Evolutionary conservation across 352 stramenopile genomes (phyloP).

Genomic region (Peronosclerospora sorghi): DNA sequence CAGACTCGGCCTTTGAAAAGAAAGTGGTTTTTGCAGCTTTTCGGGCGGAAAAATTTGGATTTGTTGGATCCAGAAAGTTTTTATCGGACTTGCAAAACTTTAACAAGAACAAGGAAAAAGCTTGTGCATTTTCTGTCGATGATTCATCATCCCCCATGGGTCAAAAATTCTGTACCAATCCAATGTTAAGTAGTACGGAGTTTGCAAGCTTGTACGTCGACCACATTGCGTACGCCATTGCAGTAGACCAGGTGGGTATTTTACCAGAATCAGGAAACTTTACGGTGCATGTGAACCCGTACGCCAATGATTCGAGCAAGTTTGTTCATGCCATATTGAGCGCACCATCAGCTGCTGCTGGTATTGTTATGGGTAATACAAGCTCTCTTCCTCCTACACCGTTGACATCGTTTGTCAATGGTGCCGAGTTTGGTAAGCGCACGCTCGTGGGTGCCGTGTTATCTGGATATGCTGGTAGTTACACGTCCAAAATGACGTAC

Average conservation of each 20-base stretch:
- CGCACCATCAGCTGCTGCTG: slow-evolving; percentile 30
- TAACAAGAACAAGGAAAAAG: slow-evolving; percentile 27
- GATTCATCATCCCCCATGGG: slow-evolving; percentile 44
- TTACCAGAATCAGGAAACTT: slow-evolving; percentile 43
- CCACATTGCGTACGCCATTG: slow-evolving; percentile 60
- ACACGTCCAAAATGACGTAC: slow-evolving; percentile 35
- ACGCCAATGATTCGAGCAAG: slow-evolving; percentile 26
- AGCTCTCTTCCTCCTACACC: slow-evolving; percentile 48
- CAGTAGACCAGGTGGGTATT: slow-evolving; percentile 66
- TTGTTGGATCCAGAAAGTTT: slow-evolving; percentile 73
- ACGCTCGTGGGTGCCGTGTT: slow-evolving; percentile 56
- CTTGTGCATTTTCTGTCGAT: slow-evolving; percentile 37
- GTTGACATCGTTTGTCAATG: slow-evolving; percentile 66
- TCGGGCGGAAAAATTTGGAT: slow-evolving; percentile 72
- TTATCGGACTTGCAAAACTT: slow-evolving; percentile 53
- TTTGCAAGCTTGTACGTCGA: slow-evolving; percentile 47
- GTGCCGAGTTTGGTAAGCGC: slow-evolving; percentile 45
- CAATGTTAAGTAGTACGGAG: slow-evolving; percentile 50
- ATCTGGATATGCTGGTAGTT: slow-evolving; percentile 51
- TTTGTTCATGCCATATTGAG: slow-evolving; percentile 43
- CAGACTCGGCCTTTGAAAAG: slow-evolving; percentile 52
- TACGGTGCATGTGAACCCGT: slow-evolving; percentile 58
- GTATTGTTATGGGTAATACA: slow-evolving; percentile 25
- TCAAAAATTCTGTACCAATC: slow-evolving; percentile 50
- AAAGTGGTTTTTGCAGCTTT: slow-evolving; percentile 76